phyloP scores from a whole-genome alignment of 306 rosid genomes.

The Cyclanthera cordifolia region DNA sequence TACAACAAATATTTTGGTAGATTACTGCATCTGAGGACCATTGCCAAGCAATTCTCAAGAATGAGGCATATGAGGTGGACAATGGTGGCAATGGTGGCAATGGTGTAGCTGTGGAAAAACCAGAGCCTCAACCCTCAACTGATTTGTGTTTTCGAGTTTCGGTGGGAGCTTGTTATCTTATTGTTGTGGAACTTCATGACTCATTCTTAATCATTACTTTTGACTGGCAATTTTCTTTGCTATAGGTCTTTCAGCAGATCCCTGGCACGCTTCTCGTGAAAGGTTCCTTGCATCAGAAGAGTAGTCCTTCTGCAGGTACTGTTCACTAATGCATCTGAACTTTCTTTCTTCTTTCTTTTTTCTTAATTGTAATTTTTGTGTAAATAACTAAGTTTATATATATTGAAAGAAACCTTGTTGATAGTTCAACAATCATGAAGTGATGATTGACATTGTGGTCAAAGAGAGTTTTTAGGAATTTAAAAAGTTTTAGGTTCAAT shows the following conservation, averaged over 20 bases:
- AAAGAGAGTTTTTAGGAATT: too few species aligned
- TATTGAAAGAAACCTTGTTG: neutral
- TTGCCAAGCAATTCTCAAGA: conserved; percentile 43
- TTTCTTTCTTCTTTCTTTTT: too few species aligned
- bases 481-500: too few species aligned
- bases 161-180: conserved; percentile 26
- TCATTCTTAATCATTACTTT: conserved; percentile 4
- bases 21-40: conserved; percentile 36
- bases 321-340: neutral
- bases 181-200: conserved; percentile 16
- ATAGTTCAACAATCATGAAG: too few species aligned
- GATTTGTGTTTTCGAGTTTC: conserved; percentile 39
- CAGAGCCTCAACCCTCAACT: conserved; percentile 19
- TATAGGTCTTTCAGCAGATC: conserved; percentile 81
- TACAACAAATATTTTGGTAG: conserved; percentile 25
- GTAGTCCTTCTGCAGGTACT: conserved; percentile 47
- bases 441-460: too few species aligned
- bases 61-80: conserved; percentile 22
- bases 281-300: conserved; percentile 58
- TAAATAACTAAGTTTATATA: neutral
- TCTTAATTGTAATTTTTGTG: neutral
- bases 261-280: conserved; percentile 78
- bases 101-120: conserved; percentile 23
- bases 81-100: conserved; percentile 18
- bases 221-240: neutral